Conservation (phyloP, 2,329 filamentous ascomycete genomes). For the Xylariaceae sp. region DNA sequence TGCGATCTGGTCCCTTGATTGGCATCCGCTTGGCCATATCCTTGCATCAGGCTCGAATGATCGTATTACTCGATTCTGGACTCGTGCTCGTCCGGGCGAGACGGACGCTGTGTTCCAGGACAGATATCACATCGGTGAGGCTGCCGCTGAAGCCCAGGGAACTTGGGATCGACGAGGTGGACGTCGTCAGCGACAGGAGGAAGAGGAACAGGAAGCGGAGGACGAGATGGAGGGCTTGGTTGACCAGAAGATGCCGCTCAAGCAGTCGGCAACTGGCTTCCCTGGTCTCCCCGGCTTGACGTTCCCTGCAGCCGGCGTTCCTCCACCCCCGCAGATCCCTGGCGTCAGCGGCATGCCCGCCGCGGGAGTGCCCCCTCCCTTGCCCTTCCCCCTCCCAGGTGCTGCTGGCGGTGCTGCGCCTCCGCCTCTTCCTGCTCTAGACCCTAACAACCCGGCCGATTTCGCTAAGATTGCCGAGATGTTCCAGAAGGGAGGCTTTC, state of each 20-base stretch:
- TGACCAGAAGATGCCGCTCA: constrained; percentile 76
- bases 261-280: constrained; percentile 46
- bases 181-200: constrained; percentile 74
- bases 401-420: constrained; percentile 25
- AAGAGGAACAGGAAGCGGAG: constrained; percentile 88
- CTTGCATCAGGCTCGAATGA: constrained; percentile 95
- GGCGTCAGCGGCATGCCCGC: constrained; percentile 29
- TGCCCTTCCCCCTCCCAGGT: constrained; percentile 48
- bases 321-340: constrained; percentile 34
- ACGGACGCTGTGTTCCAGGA: constrained; percentile 73
- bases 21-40: constrained; percentile 95
- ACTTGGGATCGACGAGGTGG: constrained; percentile 82
- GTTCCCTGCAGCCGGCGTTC: constrained; percentile 35
- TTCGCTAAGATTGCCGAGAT: constrained; percentile 57
- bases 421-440: constrained; percentile 50
- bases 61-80: constrained; percentile 95
- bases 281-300: constrained; percentile 53
- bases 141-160: constrained; percentile 88
- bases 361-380: constrained; percentile 39
- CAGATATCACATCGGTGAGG: constrained; percentile 90
- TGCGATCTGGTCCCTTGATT: constrained; percentile 95
- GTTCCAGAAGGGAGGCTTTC: constrained; percentile 60
- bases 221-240: constrained; percentile 90
- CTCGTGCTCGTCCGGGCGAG: constrained; percentile 81
- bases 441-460: constrained; percentile 56